These are phyloP conservation scores for Effrenium voratum DNA, from an alignment of 73 alveolate genomes.

Conservation along the genomic window DNA sequence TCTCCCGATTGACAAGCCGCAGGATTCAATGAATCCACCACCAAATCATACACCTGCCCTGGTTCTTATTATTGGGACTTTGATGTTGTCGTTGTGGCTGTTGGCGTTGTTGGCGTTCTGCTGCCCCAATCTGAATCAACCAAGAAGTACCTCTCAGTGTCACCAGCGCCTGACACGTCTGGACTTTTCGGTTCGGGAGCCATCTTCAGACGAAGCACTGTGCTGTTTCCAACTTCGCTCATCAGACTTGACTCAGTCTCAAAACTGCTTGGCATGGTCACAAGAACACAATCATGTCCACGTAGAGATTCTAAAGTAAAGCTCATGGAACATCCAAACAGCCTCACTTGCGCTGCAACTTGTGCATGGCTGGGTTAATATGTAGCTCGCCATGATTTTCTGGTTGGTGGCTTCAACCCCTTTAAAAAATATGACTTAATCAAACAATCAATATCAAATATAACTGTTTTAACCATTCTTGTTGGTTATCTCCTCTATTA, in stretches of 20 bases:
- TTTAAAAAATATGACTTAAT: too few species aligned
- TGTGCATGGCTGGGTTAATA: background rate
- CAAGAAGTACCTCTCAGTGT: background rate
- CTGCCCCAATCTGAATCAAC: background rate
- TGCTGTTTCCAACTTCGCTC: background rate
- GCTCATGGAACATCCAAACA: background rate
- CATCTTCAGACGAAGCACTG: slow-evolving; percentile 3
- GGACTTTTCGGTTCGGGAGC: background rate
- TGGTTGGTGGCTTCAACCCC: background rate
- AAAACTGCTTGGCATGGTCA: background rate
- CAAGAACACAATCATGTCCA: background rate
- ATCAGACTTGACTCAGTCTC: background rate
- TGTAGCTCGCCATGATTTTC: background rate
- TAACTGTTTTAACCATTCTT: too few species aligned
- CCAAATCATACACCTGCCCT: background rate
- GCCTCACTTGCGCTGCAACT: too few species aligned
- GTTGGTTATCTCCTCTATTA: too few species aligned
- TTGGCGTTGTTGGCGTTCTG: too few species aligned
- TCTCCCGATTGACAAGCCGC: background rate
- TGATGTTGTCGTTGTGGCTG: background rate
- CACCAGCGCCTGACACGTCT: background rate
- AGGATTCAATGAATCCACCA: background rate
- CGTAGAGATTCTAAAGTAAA: background rate
- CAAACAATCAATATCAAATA: too few species aligned
- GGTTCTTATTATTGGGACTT: background rate